Evolutionary conservation across 345 rosid species (phyloP), one percentile per base, ranked within the genome.

Genomic region (Pugionium cornutum): DNA sequence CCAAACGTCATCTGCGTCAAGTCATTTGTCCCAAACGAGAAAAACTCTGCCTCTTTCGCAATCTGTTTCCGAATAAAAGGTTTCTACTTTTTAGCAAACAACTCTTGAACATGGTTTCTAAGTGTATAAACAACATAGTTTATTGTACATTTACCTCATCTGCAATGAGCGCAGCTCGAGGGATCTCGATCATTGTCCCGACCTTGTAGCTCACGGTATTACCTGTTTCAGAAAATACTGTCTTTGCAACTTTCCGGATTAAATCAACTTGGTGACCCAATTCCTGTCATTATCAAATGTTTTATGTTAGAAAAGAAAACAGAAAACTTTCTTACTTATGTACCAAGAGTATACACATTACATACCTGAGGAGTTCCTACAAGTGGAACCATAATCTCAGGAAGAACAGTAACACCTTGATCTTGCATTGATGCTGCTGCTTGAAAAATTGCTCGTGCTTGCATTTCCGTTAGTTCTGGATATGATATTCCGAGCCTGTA

Each of bases 331-430:
- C 53, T 47, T 40, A 9, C 5, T 9, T 1, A 6, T 47, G 18
- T 63, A 26, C 5, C 43, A 68, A 36, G 64, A 30, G 30, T 27
- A 6, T 51, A 9, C 8, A 6, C 28, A 7, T 46, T 42, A 51
- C 64, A 53, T 74, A 76, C 98, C 92, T 88, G 87, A 58, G 96
- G 89, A 28, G 97, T 89, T 73, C 98, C 97, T 30, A 87, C 84
- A 30, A 92, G 97, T 4, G 98, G 98, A 81, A 92, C 91, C 98
- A 92, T 92, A 73, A 92, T 86, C 82, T 92, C 97, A 2, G 98
- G 98, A 64, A 82, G 35, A 68, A 92, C 98, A 4, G 62, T 85
- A 62, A 89, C 77, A 5, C 98, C 89, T 66, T 88, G 91, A 53
- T 76, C 81, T 61, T 60, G 76, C 92, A 89, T 85, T 3, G 85